Evolutionary conservation across 352 stramenopile genomes (phyloP).

Genomic region (Globisporangium orthogonon): DNA sequence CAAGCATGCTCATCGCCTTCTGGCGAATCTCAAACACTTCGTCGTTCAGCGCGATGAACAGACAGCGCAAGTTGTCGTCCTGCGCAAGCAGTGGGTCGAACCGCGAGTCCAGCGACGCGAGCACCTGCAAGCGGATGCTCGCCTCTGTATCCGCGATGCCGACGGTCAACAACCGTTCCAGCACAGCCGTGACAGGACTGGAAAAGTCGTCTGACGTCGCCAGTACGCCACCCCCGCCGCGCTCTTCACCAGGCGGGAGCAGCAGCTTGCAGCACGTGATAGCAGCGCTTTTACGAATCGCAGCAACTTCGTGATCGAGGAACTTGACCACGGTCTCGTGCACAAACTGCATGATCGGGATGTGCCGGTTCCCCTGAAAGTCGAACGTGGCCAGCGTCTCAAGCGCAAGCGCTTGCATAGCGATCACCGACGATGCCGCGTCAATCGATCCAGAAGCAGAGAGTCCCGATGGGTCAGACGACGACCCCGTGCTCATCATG

Average conservation of each 20-base stretch:
- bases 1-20: conserved; percentile 84
- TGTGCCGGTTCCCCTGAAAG: conserved; percentile 78
- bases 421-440: conserved; percentile 46
- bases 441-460: conserved; percentile 21
- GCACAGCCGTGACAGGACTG: conserved; percentile 59
- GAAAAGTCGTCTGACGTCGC: conserved; percentile 73
- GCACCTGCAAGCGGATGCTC: conserved; percentile 74
- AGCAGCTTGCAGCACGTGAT: conserved; percentile 86
- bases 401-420: conserved; percentile 78
- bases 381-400: conserved; percentile 85
- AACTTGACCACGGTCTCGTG: conserved; percentile 87
- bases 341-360: conserved; percentile 86
- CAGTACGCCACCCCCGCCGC: conserved; percentile 30
- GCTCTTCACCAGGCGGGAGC: conserved; percentile 61
- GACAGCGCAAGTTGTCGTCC: conserved; percentile 77
- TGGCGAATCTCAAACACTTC: conserved; percentile 86
- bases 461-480: conserved; percentile 29
- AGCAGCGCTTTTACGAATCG: conserved; percentile 81
- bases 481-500: conserved; percentile 18
- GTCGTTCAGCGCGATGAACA: conserved; percentile 87
- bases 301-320: conserved; percentile 77
- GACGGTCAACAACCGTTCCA: conserved; percentile 77
- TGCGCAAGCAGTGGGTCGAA: conserved; percentile 78
- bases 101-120: conserved; percentile 72
- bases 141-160: conserved; percentile 85